Percentiles rank a stretch among this genome's conserved stretches.
phyloP scores from a whole-genome alignment of 2,329 filamentous ascomycete species.

The Tolypocladium tundrense region DNA sequence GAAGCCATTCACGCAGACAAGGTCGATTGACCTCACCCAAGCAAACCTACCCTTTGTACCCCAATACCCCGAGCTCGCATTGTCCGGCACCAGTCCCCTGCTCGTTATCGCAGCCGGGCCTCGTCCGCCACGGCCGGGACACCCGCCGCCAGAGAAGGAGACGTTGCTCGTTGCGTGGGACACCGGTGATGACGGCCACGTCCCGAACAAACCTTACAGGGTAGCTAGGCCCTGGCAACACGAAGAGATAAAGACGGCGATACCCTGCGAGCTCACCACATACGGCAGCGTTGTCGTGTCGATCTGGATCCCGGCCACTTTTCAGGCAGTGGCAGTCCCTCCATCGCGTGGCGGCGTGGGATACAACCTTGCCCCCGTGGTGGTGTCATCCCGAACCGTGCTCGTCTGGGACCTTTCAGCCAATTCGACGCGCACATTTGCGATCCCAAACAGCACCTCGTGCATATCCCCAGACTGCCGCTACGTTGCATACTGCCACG shows the following conservation, averaged over 20 bases:
- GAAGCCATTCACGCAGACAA: slow-evolving; percentile 25
- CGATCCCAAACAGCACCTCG: slow-evolving; percentile 26
- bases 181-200: slow-evolving; percentile 15
- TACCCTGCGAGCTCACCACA: slow-evolving; percentile 24
- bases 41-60: slow-evolving; percentile 25
- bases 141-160: slow-evolving; percentile 25
- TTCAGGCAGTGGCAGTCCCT: slow-evolving; percentile 20
- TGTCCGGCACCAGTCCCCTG: slow-evolving; percentile 27
- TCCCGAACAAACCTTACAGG: slow-evolving; percentile 21
- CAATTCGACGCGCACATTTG: slow-evolving; percentile 24
- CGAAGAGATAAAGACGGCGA: slow-evolving; percentile 26
- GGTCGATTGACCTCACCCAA: slow-evolving; percentile 23
- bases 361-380: slow-evolving; percentile 22
- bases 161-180: slow-evolving; percentile 30
- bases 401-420: slow-evolving; percentile 29
- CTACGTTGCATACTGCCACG: slow-evolving; percentile 28
- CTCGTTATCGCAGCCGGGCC: slow-evolving; percentile 27
- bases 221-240: slow-evolving; percentile 26
- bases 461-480: slow-evolving; percentile 30
- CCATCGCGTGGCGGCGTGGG: slow-evolving; percentile 12
- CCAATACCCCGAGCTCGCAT: slow-evolving; percentile 28
- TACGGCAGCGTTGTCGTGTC: slow-evolving; percentile 28
- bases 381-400: slow-evolving; percentile 22
- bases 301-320: slow-evolving; percentile 29
- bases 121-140: slow-evolving; percentile 24